Evolutionary conservation across 768 basidiomycete species (phyloP), one percentile per base, ranked within the genome.

Genomic region (Collybiopsis luxurians): DNA sequence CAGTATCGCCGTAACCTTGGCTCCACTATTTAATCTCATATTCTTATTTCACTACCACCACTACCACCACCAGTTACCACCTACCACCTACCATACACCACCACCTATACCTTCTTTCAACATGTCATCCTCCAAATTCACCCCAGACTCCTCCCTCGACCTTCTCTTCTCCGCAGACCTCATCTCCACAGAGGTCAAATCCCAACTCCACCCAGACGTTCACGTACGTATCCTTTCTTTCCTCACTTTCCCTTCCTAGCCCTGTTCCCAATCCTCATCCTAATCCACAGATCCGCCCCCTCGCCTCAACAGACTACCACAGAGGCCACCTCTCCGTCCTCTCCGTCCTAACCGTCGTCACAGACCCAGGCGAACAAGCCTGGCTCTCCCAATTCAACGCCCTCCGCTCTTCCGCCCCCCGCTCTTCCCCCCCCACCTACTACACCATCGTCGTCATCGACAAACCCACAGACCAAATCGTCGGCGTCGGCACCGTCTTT

Each of bases 291-390:
- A 84, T 98, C 23, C 93, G 97, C 49, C 97, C 97, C 0, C 79
- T 99, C n/a, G 85, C 93, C 0, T 85, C 85, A 21, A 85, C 89
- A 3, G 97, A 99, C 77, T 83, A 94, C 73, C 65, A 66, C 3
- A 84, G 93, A 30, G 87, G 87, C 2, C 95, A 98, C 70, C 84
- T 98, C 61, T 67, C 79, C 19, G 84, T 97, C 26, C 87, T 98
- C 63, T 76, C 78, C 9, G 82, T 89, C 28, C 81, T 95, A 38
- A 83, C 94, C 9, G 76, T 83, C 50, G 84, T 84, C 23, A 83
- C 86, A 3, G 84, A 86, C 69, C 80, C 84, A 6, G 81, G 91
- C 24, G 77, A 83, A 40, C 72, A 73, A 1, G 82, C 87, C 2
- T 98, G 92, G 85, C 67, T 74, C 21, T 72, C 81, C 2, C 89